Evolutionary conservation across 148 eudicot genomes (phyloP).

Genomic region (Chenopodium album): DNA sequence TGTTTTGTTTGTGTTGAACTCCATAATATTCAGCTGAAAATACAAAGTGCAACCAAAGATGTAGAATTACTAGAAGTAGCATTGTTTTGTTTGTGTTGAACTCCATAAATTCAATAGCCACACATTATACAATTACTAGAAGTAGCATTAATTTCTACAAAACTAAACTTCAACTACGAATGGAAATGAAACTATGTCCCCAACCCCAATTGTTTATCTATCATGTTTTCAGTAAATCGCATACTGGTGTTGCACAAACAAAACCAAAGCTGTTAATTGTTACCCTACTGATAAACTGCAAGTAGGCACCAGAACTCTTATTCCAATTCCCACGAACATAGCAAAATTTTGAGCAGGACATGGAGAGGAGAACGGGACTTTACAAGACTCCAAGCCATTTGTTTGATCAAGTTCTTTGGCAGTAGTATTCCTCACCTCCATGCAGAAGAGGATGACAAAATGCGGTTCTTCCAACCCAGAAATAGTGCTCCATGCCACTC

Average conservation of each 20-base stretch:
- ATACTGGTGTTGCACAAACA: conserved; percentile 17
- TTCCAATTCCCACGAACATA: not conserved
- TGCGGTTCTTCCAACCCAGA: conserved; percentile 78
- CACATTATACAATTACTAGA: not conserved
- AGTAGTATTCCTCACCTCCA: conserved; percentile 54
- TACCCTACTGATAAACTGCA: conserved; percentile 9
- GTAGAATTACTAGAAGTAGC: conserved; percentile 9
- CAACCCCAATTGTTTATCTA: not conserved
- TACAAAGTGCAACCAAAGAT: conserved; percentile 3
- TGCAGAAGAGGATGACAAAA: conserved; percentile 58
- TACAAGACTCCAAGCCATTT: not conserved
- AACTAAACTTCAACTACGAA: not conserved
- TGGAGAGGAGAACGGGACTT: not conserved
- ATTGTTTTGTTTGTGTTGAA: not conserved
- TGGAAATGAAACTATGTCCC: not conserved
- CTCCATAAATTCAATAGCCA: too few species aligned
- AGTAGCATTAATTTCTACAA: not conserved
- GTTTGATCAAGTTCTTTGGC: not conserved
- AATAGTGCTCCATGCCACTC: conserved; percentile 58
- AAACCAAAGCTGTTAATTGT: conserved; percentile 12
- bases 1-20: not conserved
- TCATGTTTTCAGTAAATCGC: conserved; percentile 3
- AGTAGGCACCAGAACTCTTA: conserved; percentile 6
- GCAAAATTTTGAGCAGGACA: conserved; percentile 12
- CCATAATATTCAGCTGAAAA: not conserved